Evolutionary conservation across 1,284 basidiomycete genomes (phyloP).

Genomic region (Uromyces viciae-fabae): DNA sequence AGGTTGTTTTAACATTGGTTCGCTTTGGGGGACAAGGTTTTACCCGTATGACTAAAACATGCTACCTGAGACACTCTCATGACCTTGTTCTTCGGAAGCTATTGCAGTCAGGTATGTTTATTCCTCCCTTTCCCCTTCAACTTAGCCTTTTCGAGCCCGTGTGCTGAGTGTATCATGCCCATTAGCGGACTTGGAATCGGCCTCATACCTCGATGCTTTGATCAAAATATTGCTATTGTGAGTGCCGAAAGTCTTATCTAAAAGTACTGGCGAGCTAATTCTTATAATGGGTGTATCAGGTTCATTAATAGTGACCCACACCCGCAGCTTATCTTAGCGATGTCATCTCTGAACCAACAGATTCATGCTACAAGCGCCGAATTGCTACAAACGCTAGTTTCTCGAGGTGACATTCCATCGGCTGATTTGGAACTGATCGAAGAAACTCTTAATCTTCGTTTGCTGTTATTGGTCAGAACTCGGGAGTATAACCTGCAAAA

Average conservation of each 20-base stretch:
- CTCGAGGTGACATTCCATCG: constrained; percentile 70
- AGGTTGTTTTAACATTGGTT: constrained; percentile 71
- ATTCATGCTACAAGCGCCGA: constrained; percentile 75
- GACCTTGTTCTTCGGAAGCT: constrained; percentile 59
- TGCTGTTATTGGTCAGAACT: constrained; percentile 70
- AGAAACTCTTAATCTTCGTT: constrained; percentile 67
- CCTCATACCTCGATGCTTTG: constrained; percentile 66
- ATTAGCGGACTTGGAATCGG: constrained; percentile 34
- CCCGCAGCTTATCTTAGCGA: constrained; percentile 58
- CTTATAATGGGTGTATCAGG: constrained; percentile 55
- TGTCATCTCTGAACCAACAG: constrained; percentile 64
- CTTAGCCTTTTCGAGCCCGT: background rate
- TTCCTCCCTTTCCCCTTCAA: constrained; percentile 59
- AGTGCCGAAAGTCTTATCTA: background rate
- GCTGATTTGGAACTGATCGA: constrained; percentile 66
- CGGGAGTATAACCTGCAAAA: constrained; percentile 76
- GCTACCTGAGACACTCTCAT: constrained; percentile 64
- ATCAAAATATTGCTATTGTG: constrained; percentile 29
- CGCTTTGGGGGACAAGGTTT: constrained; percentile 85
- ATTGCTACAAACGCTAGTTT: constrained; percentile 73
- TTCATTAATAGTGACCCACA: constrained; percentile 72
- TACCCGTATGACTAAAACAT: constrained; percentile 65
- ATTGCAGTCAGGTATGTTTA: constrained; percentile 59
- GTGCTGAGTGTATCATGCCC: background rate
- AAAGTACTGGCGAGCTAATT: background rate